Evolutionary conservation across 1,284 basidiomycete species (phyloP), one percentile per base, ranked within the genome.

Genomic region (Sphaerobolus stellatus): DNA sequence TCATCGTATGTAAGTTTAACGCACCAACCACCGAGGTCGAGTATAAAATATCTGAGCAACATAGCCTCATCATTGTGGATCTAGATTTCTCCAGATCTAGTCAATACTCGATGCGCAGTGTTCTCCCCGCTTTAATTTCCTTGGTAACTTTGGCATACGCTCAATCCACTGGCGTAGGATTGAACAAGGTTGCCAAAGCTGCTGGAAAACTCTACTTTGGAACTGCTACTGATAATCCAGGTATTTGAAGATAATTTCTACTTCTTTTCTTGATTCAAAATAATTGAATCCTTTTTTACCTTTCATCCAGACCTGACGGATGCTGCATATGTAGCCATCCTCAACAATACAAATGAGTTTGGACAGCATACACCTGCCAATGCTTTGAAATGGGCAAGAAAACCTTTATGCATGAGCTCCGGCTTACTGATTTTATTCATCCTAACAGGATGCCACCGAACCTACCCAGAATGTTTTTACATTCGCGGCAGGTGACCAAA

Each of bases 141-240:
- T 43, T 43, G 18, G 41, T 43, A 13, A 9, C 41, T 43, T 14
- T 22, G 22, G 41, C 20, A 14, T 43, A 24, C 18, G 18, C 48
- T 44, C 29, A 53, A 52, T 48, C 38, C 34, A 33, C 41, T 41
- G 24, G 50, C 50, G 20, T 51, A 51, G 59, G 59, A 53, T 27
- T 50, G 57, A n/a, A 60, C 50, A n/a, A 57, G 58, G 33, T 44
- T 44, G 14, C 50, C 45, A n/a, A 44, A 38, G 18, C 41, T 14
- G 41, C 41, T 14, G 41, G 48, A 46, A 30, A 50, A 45, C 41
- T 61, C 56, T 84, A 84, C 69, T 80, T 84, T 52, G 82, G 82
- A 27, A 72, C 77, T 14, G 82, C 82, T 16, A 82, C 80, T 0
- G 80, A 82, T 65, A 82, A 82, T 61, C 71, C 72, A 2, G 79